phyloP scores from a whole-genome alignment of 257 asterid genomes.

The Cinchona pubescens region DNA sequence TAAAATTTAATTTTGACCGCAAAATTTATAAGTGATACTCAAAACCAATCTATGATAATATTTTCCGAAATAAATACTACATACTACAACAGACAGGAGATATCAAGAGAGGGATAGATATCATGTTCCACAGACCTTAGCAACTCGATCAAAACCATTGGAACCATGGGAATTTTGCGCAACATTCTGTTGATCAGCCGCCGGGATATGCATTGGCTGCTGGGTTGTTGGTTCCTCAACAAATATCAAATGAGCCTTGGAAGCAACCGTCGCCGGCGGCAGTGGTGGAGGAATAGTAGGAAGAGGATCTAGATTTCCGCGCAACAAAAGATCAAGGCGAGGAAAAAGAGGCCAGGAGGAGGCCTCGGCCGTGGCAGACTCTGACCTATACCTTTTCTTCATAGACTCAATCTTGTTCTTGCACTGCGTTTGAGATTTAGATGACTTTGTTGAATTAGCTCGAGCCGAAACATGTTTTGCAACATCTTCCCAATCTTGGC shows the following conservation, averaged over 20 bases:
- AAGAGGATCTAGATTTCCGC: conserved; percentile 39
- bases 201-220: conserved; percentile 7
- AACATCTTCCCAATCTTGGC: conserved; percentile 91
- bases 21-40: too few species aligned
- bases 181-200: conserved; percentile 25
- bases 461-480: conserved; percentile 64
- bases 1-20: too few species aligned
- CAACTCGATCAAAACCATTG: conserved; percentile 43
- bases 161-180: conserved; percentile 47
- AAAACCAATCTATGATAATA: too few species aligned
- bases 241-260: neutral
- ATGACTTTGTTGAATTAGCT: conserved; percentile 35
- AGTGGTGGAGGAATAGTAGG: neutral
- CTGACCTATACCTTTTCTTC: conserved; percentile 90
- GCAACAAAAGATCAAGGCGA: conserved; percentile 71
- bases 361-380: conserved; percentile 56
- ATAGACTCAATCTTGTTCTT: conserved; percentile 90
- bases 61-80: too few species aligned
- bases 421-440: conserved; percentile 82
- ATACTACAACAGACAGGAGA: too few species aligned
- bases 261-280: neutral
- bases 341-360: conserved; percentile 79
- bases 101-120: neutral
- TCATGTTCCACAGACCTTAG: conserved; percentile 43
- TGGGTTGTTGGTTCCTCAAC: conserved; percentile 25